A percentile compares a stretch with the other conserved stretches of the same genome.
phyloP scores from a whole-genome alignment of 257 asterid genomes.

The Solanum habrochaites region DNA sequence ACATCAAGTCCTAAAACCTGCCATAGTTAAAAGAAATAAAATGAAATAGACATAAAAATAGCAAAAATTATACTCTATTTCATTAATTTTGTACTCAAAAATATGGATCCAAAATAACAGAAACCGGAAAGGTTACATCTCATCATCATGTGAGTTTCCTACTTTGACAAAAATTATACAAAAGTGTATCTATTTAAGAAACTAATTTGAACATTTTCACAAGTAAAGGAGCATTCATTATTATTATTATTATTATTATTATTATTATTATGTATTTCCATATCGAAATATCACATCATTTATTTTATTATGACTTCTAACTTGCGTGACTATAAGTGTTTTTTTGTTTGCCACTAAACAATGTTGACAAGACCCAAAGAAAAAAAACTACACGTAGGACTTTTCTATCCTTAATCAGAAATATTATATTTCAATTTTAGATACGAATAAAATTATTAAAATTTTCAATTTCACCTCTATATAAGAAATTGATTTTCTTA shows the following conservation, averaged over 20 bases:
- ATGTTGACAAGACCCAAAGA: not conserved
- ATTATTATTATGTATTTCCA: not conserved
- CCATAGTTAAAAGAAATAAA: not conserved
- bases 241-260: not conserved
- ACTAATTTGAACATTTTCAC: not conserved
- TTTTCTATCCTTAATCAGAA: too few species aligned
- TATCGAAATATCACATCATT: not conserved
- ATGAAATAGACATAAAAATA: not conserved
- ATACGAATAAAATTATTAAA: too few species aligned
- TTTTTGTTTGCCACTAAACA: not conserved
- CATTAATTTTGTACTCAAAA: too few species aligned
- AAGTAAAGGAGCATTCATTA: not conserved
- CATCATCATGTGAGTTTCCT: not conserved
- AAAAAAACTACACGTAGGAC: too few species aligned
- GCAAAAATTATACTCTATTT: not conserved
- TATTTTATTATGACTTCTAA: not conserved
- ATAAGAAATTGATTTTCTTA: too few species aligned
- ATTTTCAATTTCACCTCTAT: rapidly evolving
- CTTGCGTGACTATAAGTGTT: not conserved
- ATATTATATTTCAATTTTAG: rapidly evolving
- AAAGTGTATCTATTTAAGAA: not conserved
- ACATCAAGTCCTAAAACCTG: not conserved
- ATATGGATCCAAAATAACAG: not conserved
- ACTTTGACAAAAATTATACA: not conserved
- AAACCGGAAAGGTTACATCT: not conserved